Conservation (phyloP, 768 basidiomycete species). For the Phallus indusiatus region DNA sequence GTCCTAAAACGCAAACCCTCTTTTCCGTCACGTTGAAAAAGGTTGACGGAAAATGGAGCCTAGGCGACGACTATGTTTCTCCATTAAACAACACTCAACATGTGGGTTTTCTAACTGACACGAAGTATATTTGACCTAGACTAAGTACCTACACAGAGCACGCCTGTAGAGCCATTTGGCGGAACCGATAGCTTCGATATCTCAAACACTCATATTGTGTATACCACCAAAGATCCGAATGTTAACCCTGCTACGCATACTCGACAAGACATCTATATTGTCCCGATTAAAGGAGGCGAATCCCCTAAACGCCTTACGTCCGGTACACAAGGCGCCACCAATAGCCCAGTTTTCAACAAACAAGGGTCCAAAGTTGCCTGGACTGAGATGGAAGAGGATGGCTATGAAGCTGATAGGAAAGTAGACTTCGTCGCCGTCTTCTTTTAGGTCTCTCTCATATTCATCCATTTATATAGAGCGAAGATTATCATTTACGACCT, state of each 20-base stretch:
- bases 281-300: slow-evolving; percentile 42
- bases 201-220: slow-evolving; percentile 57
- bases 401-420: slow-evolving; percentile 81
- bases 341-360: slow-evolving; percentile 57
- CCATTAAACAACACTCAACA: slow-evolving; percentile 59
- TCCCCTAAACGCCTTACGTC: slow-evolving; percentile 65
- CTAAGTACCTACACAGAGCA: slow-evolving; percentile 32
- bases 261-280: slow-evolving; percentile 74
- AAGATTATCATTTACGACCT: slow-evolving; percentile 79
- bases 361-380: slow-evolving; percentile 71
- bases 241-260: slow-evolving; percentile 80
- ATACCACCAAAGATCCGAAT: slow-evolving; percentile 78
- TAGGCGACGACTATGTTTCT: slow-evolving; percentile 45
- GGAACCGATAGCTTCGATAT: slow-evolving; percentile 74
- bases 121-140: background rate
- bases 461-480: slow-evolving; percentile 31
- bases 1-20: slow-evolving; percentile 60
- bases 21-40: slow-evolving; percentile 56
- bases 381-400: slow-evolving; percentile 81
- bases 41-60: slow-evolving; percentile 40
- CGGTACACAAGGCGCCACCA: slow-evolving; percentile 77
- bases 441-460: background rate
- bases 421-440: slow-evolving; percentile 2
- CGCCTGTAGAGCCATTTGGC: slow-evolving; percentile 84
- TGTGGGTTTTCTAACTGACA: slow-evolving; percentile 33